These are phyloP conservation scores for Beauveria rudraprayagi DNA, from an alignment of 2,329 filamentous ascomycete species.

Conservation along the genomic window DNA sequence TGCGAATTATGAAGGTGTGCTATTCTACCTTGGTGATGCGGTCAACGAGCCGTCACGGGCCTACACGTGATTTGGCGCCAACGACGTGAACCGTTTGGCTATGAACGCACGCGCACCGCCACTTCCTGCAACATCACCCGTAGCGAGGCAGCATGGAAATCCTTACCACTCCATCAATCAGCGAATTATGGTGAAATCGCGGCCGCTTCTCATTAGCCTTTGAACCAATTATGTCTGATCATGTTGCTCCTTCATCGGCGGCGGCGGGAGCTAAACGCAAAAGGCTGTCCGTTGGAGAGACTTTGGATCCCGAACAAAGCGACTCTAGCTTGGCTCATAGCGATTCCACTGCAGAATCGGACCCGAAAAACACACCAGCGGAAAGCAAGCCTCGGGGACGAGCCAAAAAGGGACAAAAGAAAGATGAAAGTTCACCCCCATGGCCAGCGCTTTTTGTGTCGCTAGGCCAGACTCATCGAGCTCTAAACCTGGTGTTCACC, in stretches of 20 bases:
- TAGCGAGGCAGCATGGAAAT: background rate
- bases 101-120: background rate
- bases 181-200: background rate
- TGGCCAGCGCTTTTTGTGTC: slow-evolving; percentile 72
- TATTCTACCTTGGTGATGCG: background rate
- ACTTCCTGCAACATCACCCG: background rate
- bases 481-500: slow-evolving; percentile 86
- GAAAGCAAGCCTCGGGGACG: background rate
- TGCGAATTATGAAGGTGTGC: background rate
- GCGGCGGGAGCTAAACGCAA: background rate
- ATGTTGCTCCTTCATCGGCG: background rate
- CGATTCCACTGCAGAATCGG: slow-evolving; percentile 6
- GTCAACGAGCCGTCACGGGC: background rate
- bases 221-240: background rate
- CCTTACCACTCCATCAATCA: background rate
- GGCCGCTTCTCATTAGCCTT: background rate
- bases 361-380: background rate
- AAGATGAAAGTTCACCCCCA: slow-evolving; percentile 24
- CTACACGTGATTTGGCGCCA: slow-evolving; percentile 12
- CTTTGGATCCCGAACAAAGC: background rate
- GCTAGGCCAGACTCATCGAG: slow-evolving; percentile 69
- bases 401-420: background rate
- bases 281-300: background rate
- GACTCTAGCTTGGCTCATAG: background rate
- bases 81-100: background rate